These are phyloP conservation scores for Nothophaeocryptopus gaeumannii DNA, from an alignment of 2,329 filamentous ascomycete genomes.

Conservation along the genomic window DNA sequence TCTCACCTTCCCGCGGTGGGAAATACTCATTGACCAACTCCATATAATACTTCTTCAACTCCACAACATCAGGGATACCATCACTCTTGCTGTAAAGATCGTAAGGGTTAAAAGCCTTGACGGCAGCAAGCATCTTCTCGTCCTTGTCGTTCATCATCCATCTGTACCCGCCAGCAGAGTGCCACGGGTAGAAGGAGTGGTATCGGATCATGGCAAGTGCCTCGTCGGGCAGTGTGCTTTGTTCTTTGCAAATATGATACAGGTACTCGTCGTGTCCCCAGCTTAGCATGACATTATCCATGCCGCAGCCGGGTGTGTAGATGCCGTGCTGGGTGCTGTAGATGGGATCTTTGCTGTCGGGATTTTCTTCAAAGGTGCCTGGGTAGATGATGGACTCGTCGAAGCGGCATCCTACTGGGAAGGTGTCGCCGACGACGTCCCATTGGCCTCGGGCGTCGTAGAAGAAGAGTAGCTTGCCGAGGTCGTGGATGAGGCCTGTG, in stretches of 20 bases:
- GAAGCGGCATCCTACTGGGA: conserved; percentile 74
- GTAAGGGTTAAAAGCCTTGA: conserved; percentile 85
- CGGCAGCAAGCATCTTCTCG: conserved; percentile 72
- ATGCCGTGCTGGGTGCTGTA: conserved; percentile 77
- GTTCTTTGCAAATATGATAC: conserved; percentile 81
- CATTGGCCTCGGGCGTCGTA: conserved; percentile 83
- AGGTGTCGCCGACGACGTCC: conserved; percentile 88
- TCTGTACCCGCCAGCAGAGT: conserved; percentile 73
- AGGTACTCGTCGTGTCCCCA: conserved; percentile 90
- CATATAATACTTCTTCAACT: conserved; percentile 75
- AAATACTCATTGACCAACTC: conserved; percentile 68
- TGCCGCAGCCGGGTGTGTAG: conserved; percentile 72
- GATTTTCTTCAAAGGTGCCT: conserved; percentile 72
- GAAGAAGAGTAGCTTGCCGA: conserved; percentile 77
- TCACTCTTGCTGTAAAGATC: conserved; percentile 92
- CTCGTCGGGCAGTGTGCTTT: conserved; percentile 74
- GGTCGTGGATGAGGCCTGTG: conserved; percentile 72
- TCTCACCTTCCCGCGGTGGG: conserved; percentile 38
- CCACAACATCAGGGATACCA: conserved; percentile 69
- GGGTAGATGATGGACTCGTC: conserved; percentile 77
- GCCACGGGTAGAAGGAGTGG: conserved; percentile 92
- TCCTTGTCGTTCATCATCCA: conserved; percentile 85
- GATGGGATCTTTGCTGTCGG: conserved; percentile 66
- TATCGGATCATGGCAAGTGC: conserved; percentile 90
- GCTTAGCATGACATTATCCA: conserved; percentile 84